Conservation (phyloP, 805 yeast genomes). For the Maudiozyma turicensis region DNA sequence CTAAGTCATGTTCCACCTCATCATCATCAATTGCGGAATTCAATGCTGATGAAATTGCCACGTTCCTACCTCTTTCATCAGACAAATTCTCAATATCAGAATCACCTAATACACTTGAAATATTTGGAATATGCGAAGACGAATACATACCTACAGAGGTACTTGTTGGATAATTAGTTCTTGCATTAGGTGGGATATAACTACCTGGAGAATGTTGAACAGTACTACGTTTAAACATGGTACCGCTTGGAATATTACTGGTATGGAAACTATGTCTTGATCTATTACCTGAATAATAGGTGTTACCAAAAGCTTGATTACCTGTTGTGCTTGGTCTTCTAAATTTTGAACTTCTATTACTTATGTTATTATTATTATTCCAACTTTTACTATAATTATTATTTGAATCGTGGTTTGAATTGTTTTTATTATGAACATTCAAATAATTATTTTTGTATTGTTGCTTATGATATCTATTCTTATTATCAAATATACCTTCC, state of each 20-base stretch:
- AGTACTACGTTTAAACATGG: slow-evolving; percentile 4
- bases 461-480: slow-evolving; percentile 11
- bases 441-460: slow-evolving; percentile 14
- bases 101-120: slow-evolving; percentile 17
- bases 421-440: slow-evolving; percentile 3
- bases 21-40: slow-evolving; percentile 3
- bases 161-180: slow-evolving; percentile 22
- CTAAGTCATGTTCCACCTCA: slow-evolving; percentile 21
- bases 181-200: slow-evolving; percentile 63
- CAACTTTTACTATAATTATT: slow-evolving; percentile 3
- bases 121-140: slow-evolving; percentile 15
- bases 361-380: not conserved
- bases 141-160: slow-evolving; percentile 7
- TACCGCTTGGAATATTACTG: slow-evolving; percentile 4
- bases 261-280: slow-evolving; percentile 6
- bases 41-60: not conserved
- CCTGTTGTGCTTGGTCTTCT: slow-evolving; percentile 21
- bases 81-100: slow-evolving; percentile 20
- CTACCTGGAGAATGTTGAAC: slow-evolving; percentile 37
- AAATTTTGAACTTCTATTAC: slow-evolving; percentile 4
- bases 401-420: not conserved
- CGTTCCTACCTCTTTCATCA: not conserved
- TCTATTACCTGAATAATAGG: slow-evolving; percentile 2
- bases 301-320: slow-evolving; percentile 8
- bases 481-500: slow-evolving; percentile 46